These are phyloP conservation scores for Fusarium redolens DNA, from an alignment of 2,329 filamentous ascomycete genomes.

Conservation along the genomic window DNA sequence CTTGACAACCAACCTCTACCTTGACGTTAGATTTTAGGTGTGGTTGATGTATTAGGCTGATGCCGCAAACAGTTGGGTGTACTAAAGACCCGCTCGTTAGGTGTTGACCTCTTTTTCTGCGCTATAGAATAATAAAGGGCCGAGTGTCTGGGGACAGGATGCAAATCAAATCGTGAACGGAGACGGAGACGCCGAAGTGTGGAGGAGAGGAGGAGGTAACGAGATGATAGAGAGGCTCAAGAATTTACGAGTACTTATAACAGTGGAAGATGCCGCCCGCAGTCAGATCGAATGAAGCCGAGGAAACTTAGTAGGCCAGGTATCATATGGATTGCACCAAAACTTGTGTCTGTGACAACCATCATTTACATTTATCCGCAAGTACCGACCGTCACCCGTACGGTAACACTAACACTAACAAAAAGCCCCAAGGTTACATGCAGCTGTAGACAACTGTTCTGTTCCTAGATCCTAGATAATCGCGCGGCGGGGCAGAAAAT, in stretches of 20 bases:
- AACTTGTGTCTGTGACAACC: background rate
- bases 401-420: slow-evolving; percentile 3
- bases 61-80: slow-evolving; percentile 12
- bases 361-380: slow-evolving; percentile 7
- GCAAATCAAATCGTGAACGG: slow-evolving; percentile 1
- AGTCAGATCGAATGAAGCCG: slow-evolving; percentile 3
- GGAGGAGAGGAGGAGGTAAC: slow-evolving; percentile 24
- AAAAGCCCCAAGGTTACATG: slow-evolving; percentile 13
- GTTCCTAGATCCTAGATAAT: slow-evolving; percentile 17
- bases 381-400: background rate
- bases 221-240: background rate
- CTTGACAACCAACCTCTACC: slow-evolving; percentile 10
- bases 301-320: background rate
- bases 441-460: slow-evolving; percentile 14
- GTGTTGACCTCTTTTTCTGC: background rate
- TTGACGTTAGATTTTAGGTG: background rate
- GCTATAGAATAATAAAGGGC: slow-evolving; percentile 19
- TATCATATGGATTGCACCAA: slow-evolving; percentile 24
- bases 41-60: slow-evolving; percentile 30
- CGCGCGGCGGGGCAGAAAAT: slow-evolving; percentile 12
- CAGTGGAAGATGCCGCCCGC: slow-evolving; percentile 22
- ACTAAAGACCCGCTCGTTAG: background rate
- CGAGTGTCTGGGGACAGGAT: slow-evolving; percentile 16
- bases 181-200: slow-evolving; percentile 29
- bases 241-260: background rate